Base-by-base conservation (phyloP, 805 yeast genomes). In the Wickerhamiella allomyrinae region DNA sequence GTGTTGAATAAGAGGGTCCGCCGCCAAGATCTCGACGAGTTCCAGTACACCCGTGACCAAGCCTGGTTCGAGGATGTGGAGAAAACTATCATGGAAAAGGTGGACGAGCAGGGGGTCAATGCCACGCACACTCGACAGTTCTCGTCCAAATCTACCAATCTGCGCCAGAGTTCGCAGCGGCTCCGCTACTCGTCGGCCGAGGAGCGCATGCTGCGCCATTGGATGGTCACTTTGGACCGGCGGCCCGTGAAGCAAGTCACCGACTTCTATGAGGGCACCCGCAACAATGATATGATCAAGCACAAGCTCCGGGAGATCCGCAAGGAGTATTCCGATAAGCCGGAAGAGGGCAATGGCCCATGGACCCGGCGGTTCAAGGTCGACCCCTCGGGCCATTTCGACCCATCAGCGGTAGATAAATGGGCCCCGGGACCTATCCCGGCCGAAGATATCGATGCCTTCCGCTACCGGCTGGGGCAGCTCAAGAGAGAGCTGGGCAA, bases 281-380 rank as follows among this genome's bases (percentile, higher is more conserved):
- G 37, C 27, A 34, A 34, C 11, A 20, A 20, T 13, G 37, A 34
- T n/a, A 34, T 34, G 37, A 20, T 34, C 24, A 34, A 34, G 37
- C 37, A 34, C 10, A 34, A 34, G n/a, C 17, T 34, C 10, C 25
- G 37, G 6, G 37, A 34, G 20, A 20, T n/a, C 17, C 37, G 37
- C 37, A 34, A 34, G 14, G 5, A 5, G 5, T 34, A 34, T 13
- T 34, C 37, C 24, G 25, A 19, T 7, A 31, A 31, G 22, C 22
- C 35, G 5, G 7, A 6, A 8, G 24, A 20, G 9, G 25, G 37
- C 22, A 20, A 9, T 7, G 17, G 17, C 3, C 15, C 37, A 3
- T 20, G 19, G 19, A 7, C 14, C 14, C 22, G 22, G 17, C 25
- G 11, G 10, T 34, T 19, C 24, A 34, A 34, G 9, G 11, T 34